A percentile compares a stretch with the other conserved stretches of the same genome.
phyloP scores from a whole-genome alignment of 2,329 filamentous ascomycete genomes.

The Chlorencoelia australis region DNA sequence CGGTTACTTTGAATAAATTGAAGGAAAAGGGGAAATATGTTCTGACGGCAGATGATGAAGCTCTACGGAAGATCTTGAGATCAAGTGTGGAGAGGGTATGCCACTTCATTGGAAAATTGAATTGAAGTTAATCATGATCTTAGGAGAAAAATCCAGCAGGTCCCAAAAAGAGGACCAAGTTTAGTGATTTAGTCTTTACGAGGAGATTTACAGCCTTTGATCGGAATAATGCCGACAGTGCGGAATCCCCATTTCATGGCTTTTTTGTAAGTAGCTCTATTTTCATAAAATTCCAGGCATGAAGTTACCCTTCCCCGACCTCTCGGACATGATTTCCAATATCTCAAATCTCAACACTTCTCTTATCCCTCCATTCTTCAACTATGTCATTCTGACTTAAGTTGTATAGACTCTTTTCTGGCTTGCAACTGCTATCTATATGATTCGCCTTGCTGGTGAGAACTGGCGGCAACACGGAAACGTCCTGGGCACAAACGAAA shows the following conservation, averaged over 20 bases:
- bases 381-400: no score
- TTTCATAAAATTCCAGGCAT: no score
- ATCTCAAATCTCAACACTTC: no score
- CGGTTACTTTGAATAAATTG: slow-evolving; percentile 22
- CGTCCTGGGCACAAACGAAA: slow-evolving; percentile 60
- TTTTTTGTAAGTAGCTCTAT: no score
- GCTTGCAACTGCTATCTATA: slow-evolving; percentile 56
- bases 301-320: no score
- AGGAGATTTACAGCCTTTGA: slow-evolving; percentile 67
- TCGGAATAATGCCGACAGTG: slow-evolving; percentile 53
- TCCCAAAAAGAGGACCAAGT: slow-evolving; percentile 24
- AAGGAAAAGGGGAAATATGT: slow-evolving; percentile 22
- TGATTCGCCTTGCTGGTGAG: slow-evolving; percentile 54
- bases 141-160: slow-evolving; percentile 18
- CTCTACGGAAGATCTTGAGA: slow-evolving; percentile 20
- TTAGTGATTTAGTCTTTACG: slow-evolving; percentile 57
- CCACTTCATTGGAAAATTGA: no score
- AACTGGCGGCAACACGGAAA: slow-evolving; percentile 63
- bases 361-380: no score
- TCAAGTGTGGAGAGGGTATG: slow-evolving; percentile 19
- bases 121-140: no score
- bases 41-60: slow-evolving; percentile 21
- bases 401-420: slow-evolving; percentile 74
- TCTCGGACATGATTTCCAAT: no score
- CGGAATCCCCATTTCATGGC: slow-evolving; percentile 63